phyloP scores from a whole-genome alignment of 2,329 filamentous ascomycete genomes.

The Domatiomyces catenatus region DNA sequence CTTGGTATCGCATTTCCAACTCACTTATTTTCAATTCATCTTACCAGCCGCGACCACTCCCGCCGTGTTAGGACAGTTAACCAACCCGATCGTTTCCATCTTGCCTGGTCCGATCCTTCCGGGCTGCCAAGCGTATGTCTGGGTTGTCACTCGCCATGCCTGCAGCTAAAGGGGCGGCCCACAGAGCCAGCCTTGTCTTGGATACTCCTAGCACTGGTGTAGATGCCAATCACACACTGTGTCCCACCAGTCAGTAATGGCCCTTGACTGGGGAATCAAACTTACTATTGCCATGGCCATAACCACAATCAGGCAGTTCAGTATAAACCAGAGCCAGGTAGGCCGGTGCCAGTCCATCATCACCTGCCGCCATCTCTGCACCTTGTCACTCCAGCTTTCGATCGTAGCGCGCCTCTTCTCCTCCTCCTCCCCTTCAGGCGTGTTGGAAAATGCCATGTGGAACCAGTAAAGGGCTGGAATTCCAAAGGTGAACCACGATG shows the following conservation, averaged over 20 bases:
- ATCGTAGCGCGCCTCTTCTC: conserved; percentile 44
- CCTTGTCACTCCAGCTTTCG: conserved; percentile 32
- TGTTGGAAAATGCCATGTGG: conserved; percentile 20
- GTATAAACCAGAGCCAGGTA: conserved; percentile 4
- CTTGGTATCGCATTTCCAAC: too few species aligned
- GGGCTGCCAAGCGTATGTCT: too few species aligned
- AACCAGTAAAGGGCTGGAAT: conserved; percentile 23
- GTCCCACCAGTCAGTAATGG: not conserved
- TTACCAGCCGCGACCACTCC: too few species aligned
- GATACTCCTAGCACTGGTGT: conserved; percentile 17
- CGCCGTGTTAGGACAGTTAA: too few species aligned
- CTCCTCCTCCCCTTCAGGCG: conserved; percentile 65
- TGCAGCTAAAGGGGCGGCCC: conserved; percentile 2
- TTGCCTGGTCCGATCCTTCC: too few species aligned
- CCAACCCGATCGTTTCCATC: too few species aligned
- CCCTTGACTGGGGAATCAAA: not conserved
- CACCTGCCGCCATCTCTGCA: conserved; percentile 22
- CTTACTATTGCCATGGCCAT: conserved; percentile 9
- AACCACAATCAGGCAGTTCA: conserved; percentile 10
- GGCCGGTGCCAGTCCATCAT: conserved; percentile 4
- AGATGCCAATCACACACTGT: conserved; percentile 19
- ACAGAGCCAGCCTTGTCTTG: conserved; percentile 1
- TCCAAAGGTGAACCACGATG: conserved; percentile 48
- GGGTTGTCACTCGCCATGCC: not conserved
- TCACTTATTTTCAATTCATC: too few species aligned